Conservation (phyloP, 1,139 yeast species). For the Spathaspora sp. region DNA sequence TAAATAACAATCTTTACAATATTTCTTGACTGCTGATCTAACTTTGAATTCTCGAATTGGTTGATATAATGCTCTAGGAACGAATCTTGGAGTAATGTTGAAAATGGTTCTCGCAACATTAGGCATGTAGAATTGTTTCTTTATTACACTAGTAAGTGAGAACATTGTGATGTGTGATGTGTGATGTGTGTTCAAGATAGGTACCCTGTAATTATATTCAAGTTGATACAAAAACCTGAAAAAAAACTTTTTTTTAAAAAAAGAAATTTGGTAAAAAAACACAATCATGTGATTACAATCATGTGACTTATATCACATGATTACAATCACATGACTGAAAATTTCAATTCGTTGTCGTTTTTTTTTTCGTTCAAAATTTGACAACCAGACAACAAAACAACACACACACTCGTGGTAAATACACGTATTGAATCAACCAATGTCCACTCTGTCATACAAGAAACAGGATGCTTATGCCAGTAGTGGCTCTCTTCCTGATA, state of each 20-base stretch:
- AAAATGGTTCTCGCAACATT: conserved; percentile 16
- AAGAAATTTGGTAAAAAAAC: background rate
- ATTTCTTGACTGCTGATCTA: conserved; percentile 82
- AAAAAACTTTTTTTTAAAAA: no score
- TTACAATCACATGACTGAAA: background rate
- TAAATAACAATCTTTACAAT: conserved; percentile 88
- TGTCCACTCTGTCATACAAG: conserved; percentile 83
- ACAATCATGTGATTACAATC: background rate
- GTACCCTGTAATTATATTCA: background rate
- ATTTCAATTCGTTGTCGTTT: background rate
- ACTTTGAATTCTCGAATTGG: conserved; percentile 38
- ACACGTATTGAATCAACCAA: conserved; percentile 19
- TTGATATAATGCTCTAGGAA: conserved; percentile 10
- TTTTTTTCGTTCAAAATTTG: conserved; percentile 1
- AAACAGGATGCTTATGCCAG: conserved; percentile 73
- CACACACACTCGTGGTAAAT: background rate
- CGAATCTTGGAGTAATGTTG: conserved; percentile 18
- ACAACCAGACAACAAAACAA: background rate
- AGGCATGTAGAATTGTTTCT: conserved; percentile 4
- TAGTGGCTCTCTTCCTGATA: conserved; percentile 67
- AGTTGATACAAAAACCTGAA: background rate
- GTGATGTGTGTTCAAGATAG: background rate
- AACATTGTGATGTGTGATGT: conserved; percentile 4
- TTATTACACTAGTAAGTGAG: conserved; percentile 7
- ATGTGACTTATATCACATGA: background rate